Percentiles rank a stretch among this genome's conserved stretches.
These are phyloP conservation scores for Peniophora sp. DNA, from an alignment of 1,284 basidiomycete species.

Conservation along the genomic window DNA sequence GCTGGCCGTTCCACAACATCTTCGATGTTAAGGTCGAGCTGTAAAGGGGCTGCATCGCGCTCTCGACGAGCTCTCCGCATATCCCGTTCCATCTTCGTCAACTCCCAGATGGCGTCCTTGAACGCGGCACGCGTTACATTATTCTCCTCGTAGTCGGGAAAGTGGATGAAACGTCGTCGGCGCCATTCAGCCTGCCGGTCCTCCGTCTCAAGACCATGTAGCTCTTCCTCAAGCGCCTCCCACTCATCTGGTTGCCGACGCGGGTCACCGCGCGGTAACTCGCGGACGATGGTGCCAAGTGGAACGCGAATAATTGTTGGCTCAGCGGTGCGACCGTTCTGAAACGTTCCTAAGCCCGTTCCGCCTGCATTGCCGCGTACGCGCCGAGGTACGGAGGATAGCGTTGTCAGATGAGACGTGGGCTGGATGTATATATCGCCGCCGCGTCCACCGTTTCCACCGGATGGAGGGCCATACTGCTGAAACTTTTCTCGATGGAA, in stretches of 20 bases:
- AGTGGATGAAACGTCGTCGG: slow-evolving; percentile 72
- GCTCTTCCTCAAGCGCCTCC: slow-evolving; percentile 59
- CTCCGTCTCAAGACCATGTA: slow-evolving; percentile 37
- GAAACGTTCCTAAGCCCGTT: slow-evolving; percentile 77
- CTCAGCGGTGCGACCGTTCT: slow-evolving; percentile 67
- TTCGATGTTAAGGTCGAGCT: slow-evolving; percentile 53
- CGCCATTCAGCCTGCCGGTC: slow-evolving; percentile 53
- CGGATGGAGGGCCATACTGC: slow-evolving; percentile 78
- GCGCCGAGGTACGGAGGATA: slow-evolving; percentile 64
- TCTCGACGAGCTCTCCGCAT: slow-evolving; percentile 37
- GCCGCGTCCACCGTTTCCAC: slow-evolving; percentile 85
- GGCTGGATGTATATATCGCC: slow-evolving; percentile 82
- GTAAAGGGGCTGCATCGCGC: slow-evolving; percentile 37
- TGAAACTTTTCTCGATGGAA: slow-evolving; percentile 78
- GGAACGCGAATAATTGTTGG: slow-evolving; percentile 79
- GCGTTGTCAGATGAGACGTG: slow-evolving; percentile 66
- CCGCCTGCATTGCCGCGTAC: slow-evolving; percentile 62
- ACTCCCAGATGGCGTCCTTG: slow-evolving; percentile 60
- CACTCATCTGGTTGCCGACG: slow-evolving; percentile 54
- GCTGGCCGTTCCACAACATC: slow-evolving; percentile 36
- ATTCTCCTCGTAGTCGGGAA: slow-evolving; percentile 57
- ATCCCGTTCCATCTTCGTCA: slow-evolving; percentile 61
- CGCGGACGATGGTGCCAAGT: slow-evolving; percentile 80
- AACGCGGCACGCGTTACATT: slow-evolving; percentile 65
- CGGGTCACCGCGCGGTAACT: slow-evolving; percentile 59